Evolutionary conservation across 257 asterid genomes (phyloP).

Genomic region (Rubia yunnanensis): DNA sequence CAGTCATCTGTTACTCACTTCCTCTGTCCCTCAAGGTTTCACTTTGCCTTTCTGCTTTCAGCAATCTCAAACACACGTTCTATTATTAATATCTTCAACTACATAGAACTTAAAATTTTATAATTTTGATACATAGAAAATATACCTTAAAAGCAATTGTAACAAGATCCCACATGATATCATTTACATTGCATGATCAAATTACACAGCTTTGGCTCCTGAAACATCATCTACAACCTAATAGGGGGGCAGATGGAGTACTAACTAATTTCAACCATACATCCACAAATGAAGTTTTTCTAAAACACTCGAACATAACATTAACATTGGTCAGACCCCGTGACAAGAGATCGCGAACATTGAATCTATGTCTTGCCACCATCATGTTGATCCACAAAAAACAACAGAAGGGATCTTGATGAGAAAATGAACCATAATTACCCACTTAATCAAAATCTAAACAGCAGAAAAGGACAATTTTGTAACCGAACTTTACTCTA

Average conservation of each 20-base stretch:
- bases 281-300: neutral
- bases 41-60: neutral
- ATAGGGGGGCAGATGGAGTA: neutral
- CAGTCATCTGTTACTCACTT: neutral
- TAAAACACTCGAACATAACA: neutral
- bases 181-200: neutral
- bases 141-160: neutral
- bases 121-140: neutral
- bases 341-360: too few relatives aligned
- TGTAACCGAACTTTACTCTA: neutral
- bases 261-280: neutral
- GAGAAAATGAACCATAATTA: neutral
- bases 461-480: neutral
- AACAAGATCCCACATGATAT: neutral
- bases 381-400: neutral
- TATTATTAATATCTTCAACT: too few relatives aligned
- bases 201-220: neutral
- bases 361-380: neutral
- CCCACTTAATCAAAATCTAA: neutral
- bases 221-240: neutral
- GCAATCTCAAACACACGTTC: neutral
- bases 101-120: neutral
- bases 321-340: neutral
- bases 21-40: neutral
- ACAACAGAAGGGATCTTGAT: neutral